A percentile compares a stretch with the other conserved stretches of the same genome.
Conservation (phyloP, 176 grass and related monocot species). For the Tillandsia fasciculata region DNA sequence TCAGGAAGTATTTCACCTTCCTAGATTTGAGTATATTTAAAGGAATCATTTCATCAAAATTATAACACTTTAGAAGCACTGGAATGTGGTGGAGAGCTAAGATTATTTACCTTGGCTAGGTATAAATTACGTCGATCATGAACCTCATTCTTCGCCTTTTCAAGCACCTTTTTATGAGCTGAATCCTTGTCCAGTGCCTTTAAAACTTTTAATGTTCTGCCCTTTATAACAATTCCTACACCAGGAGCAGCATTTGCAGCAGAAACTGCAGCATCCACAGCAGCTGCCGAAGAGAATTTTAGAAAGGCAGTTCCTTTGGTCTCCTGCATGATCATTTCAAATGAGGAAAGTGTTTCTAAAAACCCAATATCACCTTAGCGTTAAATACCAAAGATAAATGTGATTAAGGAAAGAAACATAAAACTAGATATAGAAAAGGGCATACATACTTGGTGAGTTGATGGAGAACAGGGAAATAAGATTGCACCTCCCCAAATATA, state of each 20-base stretch:
- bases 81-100: slow-evolving; percentile 11
- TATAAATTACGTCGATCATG: slow-evolving; percentile 89
- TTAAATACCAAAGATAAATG: background rate
- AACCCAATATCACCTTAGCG: background rate
- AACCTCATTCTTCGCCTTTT: slow-evolving; percentile 60
- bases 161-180: slow-evolving; percentile 65
- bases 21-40: slow-evolving; percentile 16
- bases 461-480: slow-evolving; percentile 82
- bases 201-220: slow-evolving; percentile 56
- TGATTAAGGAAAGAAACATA: background rate
- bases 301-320: slow-evolving; percentile 78
- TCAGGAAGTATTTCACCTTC: slow-evolving; percentile 86
- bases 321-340: slow-evolving; percentile 37
- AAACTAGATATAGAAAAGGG: background rate
- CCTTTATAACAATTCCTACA: slow-evolving; percentile 82
- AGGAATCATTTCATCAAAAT: too few species aligned
- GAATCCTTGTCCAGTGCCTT: slow-evolving; percentile 81
- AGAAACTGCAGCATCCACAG: slow-evolving; percentile 60
- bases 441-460: slow-evolving; percentile 79
- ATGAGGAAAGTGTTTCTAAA: background rate
- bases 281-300: slow-evolving; percentile 56
- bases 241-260: slow-evolving; percentile 68
- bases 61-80: slow-evolving; percentile 22
- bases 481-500: slow-evolving; percentile 76
- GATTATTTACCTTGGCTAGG: slow-evolving; percentile 59